A percentile compares a stretch with the other conserved stretches of the same genome.
Conservation (phyloP, 805 yeast genomes). For the Clavispora phyllophila region DNA sequence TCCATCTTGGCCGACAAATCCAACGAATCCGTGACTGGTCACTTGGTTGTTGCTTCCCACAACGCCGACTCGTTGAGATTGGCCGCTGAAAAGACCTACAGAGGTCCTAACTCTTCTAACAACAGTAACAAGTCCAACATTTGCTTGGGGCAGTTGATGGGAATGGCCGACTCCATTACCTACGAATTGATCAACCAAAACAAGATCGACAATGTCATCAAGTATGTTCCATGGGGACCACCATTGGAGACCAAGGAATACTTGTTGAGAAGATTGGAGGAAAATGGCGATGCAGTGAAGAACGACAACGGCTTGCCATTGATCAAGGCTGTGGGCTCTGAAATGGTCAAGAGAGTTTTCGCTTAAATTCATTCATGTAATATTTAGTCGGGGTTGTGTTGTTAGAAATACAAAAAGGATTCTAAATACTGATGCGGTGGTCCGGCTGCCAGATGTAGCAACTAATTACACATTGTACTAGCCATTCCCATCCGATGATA, state of each 20-base stretch:
- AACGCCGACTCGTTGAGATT: slow-evolving; percentile 71
- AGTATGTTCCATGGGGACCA: slow-evolving; percentile 98
- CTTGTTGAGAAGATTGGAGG: slow-evolving; percentile 83
- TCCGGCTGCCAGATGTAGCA: slow-evolving; percentile 27
- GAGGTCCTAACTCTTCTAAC: slow-evolving; percentile 9
- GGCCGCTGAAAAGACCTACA: slow-evolving; percentile 54
- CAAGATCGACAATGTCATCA: slow-evolving; percentile 70
- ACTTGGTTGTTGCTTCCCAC: slow-evolving; percentile 87
- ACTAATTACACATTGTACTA: slow-evolving; percentile 55
- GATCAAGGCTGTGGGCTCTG: slow-evolving; percentile 44
- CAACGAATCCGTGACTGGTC: slow-evolving; percentile 54
- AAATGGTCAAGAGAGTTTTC: slow-evolving; percentile 23
- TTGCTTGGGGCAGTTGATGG: slow-evolving; percentile 84
- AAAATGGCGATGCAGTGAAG: slow-evolving; percentile 92
- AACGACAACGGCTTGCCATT: slow-evolving; percentile 76
- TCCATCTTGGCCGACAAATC: slow-evolving; percentile 45
- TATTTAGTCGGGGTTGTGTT: slow-evolving; percentile 2
- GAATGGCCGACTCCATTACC: slow-evolving; percentile 92
- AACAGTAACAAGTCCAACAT: slow-evolving; percentile 48
- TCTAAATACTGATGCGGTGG: background rate
- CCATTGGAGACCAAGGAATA: slow-evolving; percentile 90
- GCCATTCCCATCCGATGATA: slow-evolving; percentile 60
- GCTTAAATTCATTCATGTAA: slow-evolving; percentile 1
- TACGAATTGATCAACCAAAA: slow-evolving; percentile 63
- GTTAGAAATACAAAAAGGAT: background rate